Evolutionary conservation across 768 basidiomycete genomes (phyloP).

Genomic region (Naematelia aurantialba): DNA sequence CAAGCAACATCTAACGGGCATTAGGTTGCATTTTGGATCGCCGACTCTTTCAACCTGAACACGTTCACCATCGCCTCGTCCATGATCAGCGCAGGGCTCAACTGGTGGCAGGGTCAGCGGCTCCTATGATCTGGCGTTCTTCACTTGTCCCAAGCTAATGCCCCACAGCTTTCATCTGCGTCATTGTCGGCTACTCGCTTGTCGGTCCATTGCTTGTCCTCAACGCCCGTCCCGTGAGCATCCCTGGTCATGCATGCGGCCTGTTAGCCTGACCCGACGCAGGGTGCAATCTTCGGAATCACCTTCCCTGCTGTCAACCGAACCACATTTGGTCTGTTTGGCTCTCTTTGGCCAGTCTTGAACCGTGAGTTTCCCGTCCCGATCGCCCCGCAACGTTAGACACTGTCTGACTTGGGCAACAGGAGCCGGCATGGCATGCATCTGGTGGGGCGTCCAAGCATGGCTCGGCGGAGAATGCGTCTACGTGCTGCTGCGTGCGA

Average conservation of each 20-base stretch:
- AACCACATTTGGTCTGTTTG: constrained; percentile 74
- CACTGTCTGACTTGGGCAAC: neutral
- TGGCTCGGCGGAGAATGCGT: constrained; percentile 79
- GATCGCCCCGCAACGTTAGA: neutral
- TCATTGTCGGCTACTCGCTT: constrained; percentile 56
- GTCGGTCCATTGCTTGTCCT: constrained; percentile 69
- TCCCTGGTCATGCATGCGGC: neutral
- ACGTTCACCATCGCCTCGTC: constrained; percentile 50
- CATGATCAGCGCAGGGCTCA: constrained; percentile 42
- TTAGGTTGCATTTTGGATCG: constrained; percentile 62
- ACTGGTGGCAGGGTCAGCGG: constrained; percentile 32
- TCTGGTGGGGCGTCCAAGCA: constrained; percentile 53
- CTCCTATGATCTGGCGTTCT: neutral
- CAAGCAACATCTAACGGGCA: neutral
- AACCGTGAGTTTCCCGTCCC: constrained; percentile 39
- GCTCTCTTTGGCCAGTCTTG: constrained; percentile 73
- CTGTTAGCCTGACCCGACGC: neutral
- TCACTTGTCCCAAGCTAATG: neutral
- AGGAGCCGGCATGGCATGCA: constrained; percentile 38
- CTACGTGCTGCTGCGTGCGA: constrained; percentile 67
- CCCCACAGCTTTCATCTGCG: constrained; percentile 67
- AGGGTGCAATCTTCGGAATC: constrained; percentile 69
- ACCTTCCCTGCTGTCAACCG: constrained; percentile 55
- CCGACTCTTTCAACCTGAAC: constrained; percentile 59
- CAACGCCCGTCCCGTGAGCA: constrained; percentile 62